Base-by-base conservation (phyloP, 1,139 yeast species). In the Geotrichum siamense region DNA sequence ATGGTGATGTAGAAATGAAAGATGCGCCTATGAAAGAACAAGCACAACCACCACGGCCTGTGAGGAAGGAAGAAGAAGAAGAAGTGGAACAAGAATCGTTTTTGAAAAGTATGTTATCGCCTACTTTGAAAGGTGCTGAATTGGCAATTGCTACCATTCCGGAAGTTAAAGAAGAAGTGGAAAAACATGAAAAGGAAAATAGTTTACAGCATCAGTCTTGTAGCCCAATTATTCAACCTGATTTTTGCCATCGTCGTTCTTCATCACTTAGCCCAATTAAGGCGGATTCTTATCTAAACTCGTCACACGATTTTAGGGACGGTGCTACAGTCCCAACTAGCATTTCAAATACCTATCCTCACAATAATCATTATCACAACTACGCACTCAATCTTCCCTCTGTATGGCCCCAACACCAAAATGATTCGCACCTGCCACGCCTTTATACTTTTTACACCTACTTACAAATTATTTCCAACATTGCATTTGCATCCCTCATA, bases 81-180 rank as follows among this genome's bases (percentile, higher is more conserved):
- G 26, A 23, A 10, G 10, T 6, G 10, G 26, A 23, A 10, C 6
- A 10, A 23, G 26, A 23, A 6, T 34, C 43, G 8, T 31, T 44
- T 19, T 6, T 30, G 5, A 35, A 38, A 8, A 28, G 42, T 3
- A 39, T 46, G 4, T 22, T 46, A 16, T 46, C 49, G 1, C 49
- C 49, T 3, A 46, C 49, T 2, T 21, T n/a, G n/a, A 44, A 35
- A 28, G 49, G 49, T 4, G 49, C 45, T 2, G 47, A 46, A n/a
- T 22, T 42, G 15, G 49, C 49, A 4, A 22, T 46, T 3, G 20
- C 34, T n/a, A 30, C 34, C n/a, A n/a, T n/a, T n/a, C n/a, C n/a
- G n/a, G n/a, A n/a, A n/a, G n/a, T n/a, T n/a, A n/a, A n/a, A n/a
- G n/a, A n/a, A n/a, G n/a, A n/a, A n/a, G n/a, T n/a, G n/a, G n/a